These are phyloP conservation scores for Aspergillus chevalieri DNA, from an alignment of 2,329 filamentous ascomycete species.

Conservation along the genomic window DNA sequence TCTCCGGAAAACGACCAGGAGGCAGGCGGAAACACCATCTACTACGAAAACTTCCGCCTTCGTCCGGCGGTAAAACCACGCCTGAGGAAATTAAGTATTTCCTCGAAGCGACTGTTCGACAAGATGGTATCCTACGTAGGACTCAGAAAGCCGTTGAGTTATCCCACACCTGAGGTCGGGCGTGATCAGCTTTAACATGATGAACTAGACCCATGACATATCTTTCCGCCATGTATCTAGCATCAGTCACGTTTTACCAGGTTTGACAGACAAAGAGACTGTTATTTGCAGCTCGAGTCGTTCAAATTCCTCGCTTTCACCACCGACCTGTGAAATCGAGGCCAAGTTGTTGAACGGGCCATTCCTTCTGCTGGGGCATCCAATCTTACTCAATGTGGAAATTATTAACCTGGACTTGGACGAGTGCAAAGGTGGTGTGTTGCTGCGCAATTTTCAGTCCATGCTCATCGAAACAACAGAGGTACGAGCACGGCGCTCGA, in stretches of 20 bases:
- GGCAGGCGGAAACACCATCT: conserved; percentile 2
- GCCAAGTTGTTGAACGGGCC: conserved; percentile 10
- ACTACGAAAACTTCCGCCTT: conserved; percentile 9
- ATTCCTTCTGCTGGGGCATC: conserved; percentile 5
- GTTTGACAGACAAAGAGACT: neutral
- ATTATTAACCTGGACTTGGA: conserved; percentile 3
- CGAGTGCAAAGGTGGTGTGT: neutral
- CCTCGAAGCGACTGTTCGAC: conserved; percentile 5
- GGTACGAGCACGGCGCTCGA: conserved; percentile 3
- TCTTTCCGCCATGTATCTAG: conserved; percentile 1
- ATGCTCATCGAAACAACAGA: conserved; percentile 16
- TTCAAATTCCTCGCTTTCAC: neutral
- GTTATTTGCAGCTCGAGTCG: neutral
- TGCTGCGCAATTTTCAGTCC: conserved; percentile 12
- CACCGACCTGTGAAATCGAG: conserved; percentile 4
- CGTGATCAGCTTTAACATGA: neutral
- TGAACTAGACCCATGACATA: conserved; percentile 1
- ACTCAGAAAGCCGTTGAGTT: conserved; percentile 7
- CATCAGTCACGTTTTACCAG: neutral
- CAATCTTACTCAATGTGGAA: conserved; percentile 10
- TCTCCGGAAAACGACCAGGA: neutral
- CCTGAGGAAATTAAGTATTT: conserved; percentile 8
- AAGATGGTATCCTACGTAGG: conserved; percentile 1
- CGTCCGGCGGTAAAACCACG: neutral
- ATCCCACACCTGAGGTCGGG: neutral